Evolutionary conservation across 2,329 filamentous ascomycete species (phyloP), one percentile per base, ranked within the genome.

Genomic region (Trichoderma guizhouense): DNA sequence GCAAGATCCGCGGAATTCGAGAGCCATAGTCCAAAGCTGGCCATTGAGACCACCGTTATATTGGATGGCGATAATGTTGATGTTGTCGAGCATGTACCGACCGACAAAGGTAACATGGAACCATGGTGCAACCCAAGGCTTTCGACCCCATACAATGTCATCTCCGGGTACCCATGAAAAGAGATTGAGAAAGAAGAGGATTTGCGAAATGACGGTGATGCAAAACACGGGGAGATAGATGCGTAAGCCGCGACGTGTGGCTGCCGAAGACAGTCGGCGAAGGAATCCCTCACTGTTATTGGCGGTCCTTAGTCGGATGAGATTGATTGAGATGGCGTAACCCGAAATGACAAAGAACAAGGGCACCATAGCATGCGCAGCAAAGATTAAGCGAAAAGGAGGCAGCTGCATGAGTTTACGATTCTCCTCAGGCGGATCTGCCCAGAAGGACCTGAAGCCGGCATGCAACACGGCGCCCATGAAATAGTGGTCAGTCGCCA

Each of bases 1-100:
- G 36, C 66, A 69, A 32, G 66, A 69, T 2, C 66, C 66, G 8
- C 66, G 66, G n/a, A 69, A 69, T 14, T 69, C 66, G 36, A 69
- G 66, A 14, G 66, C 66, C 66, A 69, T 69, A 18, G 66, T 69
- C 66, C 66, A 69, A 8, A 69, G 66, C 66, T 69, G 66, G 66
- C 66, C 66, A 14, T 69, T 69, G 1, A 69, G 66, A 51, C 66
- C 66, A 2, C 53, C 36, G 4, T 69, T 69, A 36, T 69, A 69
- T 47, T 69, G 66, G 66, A 69, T 69, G 36, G 55, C 55, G 12
- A 69, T n/a, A n/a, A 69, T 60, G 36, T 69, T 69, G 66, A 69
- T 34, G 36, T 69, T 69, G 55, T 69, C 66, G 36, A 69, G 66
- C 66, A 69, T 69, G 66, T 69, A 69, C 32, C 55, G 66, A 9